These are phyloP conservation scores for Apiotrichum veenhuisii DNA, from an alignment of 1,284 basidiomycete species.

Conservation along the genomic window DNA sequence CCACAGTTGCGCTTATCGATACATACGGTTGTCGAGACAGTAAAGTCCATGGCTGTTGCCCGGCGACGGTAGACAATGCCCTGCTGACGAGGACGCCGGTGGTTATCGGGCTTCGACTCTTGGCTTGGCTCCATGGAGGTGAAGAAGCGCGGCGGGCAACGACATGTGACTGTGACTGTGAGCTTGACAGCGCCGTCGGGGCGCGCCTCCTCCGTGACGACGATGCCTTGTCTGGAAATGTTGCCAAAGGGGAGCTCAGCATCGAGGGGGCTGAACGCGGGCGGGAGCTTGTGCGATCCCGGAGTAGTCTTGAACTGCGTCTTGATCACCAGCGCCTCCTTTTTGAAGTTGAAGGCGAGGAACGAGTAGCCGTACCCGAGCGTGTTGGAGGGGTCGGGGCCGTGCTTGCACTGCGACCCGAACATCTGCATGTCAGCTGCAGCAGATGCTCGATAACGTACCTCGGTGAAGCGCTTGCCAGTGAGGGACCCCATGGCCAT, in stretches of 20 bases:
- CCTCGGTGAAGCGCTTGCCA: background rate
- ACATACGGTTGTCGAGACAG: conserved; percentile 16
- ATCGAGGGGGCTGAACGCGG: conserved; percentile 33
- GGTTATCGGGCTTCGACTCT: too few species aligned
- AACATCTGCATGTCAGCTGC: conserved; percentile 23
- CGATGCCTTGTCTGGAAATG: conserved; percentile 36
- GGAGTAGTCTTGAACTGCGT: conserved; percentile 15
- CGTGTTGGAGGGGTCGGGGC: conserved; percentile 6
- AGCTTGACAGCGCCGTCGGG: background rate
- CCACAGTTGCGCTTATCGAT: background rate
- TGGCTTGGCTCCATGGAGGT: conserved; percentile 19
- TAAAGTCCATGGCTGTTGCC: conserved; percentile 45
- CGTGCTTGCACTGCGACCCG: conserved; percentile 21
- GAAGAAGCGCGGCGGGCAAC: conserved; percentile 42
- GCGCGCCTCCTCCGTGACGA: conserved; percentile 16
- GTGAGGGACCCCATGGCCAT: conserved; percentile 6
- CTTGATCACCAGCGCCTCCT: conserved; percentile 31
- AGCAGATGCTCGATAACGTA: background rate
- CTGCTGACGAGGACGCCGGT: background rate
- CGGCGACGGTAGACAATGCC: conserved; percentile 23
- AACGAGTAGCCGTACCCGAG: conserved; percentile 21
- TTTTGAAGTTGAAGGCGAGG: conserved; percentile 39
- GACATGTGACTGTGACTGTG: conserved; percentile 34
- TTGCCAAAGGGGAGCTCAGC: conserved; percentile 42
- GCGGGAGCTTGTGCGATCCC: conserved; percentile 16